phyloP scores from a whole-genome alignment of 352 stramenopile genomes.

The Phytophthora cryptogea region DNA sequence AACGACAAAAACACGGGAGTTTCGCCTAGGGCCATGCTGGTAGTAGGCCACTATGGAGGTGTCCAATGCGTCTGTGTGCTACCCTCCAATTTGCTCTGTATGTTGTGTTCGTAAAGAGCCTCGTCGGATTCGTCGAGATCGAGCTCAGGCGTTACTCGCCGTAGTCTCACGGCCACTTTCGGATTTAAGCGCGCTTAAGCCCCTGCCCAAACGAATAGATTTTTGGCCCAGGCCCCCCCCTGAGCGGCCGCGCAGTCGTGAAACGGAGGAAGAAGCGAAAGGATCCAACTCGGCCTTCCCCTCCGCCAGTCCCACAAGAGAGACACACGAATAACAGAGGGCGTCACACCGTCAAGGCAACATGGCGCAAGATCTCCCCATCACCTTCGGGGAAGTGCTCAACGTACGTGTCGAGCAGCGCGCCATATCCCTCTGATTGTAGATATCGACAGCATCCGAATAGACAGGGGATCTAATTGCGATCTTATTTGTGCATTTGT shows the following conservation, averaged over 20 bases:
- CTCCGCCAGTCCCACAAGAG: constrained; percentile 31
- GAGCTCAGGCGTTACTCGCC: neutral
- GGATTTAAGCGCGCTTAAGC: constrained; percentile 37
- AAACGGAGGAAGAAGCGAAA: constrained; percentile 67
- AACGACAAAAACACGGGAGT: constrained; percentile 14
- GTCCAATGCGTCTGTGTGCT: neutral
- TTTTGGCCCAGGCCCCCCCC: constrained; percentile 10
- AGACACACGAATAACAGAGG: constrained; percentile 14
- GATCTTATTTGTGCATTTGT: constrained; percentile 14
- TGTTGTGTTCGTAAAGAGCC: neutral
- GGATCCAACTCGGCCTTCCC: constrained; percentile 25
- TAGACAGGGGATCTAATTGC: constrained; percentile 14
- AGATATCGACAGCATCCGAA: constrained; percentile 7
- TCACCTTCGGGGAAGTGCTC: constrained; percentile 90
- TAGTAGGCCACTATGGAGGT: neutral
- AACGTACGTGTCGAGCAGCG: constrained; percentile 70
- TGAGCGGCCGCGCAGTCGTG: constrained; percentile 59
- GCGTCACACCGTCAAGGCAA: constrained; percentile 12
- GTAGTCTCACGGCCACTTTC: neutral
- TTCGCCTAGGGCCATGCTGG: neutral
- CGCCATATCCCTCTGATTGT: constrained; percentile 16
- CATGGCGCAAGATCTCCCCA: constrained; percentile 90
- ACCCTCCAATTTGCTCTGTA: neutral
- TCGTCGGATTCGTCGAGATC: neutral
- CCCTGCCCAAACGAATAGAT: constrained; percentile 25